These are phyloP conservation scores for Angophora floribunda DNA, from an alignment of 345 rosid species.

Conservation along the genomic window DNA sequence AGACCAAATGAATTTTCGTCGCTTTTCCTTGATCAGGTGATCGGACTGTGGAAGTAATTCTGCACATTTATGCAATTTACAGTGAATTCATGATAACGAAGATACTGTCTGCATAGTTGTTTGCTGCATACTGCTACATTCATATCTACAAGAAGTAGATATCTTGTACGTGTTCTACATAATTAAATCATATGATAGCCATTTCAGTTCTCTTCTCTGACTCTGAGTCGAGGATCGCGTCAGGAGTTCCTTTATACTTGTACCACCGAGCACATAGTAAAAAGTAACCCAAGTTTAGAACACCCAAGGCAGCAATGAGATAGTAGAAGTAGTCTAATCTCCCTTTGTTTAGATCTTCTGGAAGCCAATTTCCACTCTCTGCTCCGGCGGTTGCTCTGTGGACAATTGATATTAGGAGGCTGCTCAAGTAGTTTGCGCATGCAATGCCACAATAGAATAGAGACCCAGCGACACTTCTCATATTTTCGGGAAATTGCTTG, in stretches of 20 bases:
- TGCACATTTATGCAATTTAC: not conserved
- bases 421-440: slow-evolving; percentile 27
- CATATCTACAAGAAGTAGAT: not conserved
- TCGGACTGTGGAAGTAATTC: not conserved
- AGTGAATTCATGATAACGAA: not conserved
- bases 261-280: slow-evolving; percentile 32
- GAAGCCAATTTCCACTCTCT: slow-evolving; percentile 31
- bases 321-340: slow-evolving; percentile 34
- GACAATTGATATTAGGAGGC: slow-evolving; percentile 24
- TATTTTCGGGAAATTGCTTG: slow-evolving; percentile 57
- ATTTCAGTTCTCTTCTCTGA: slow-evolving; percentile 2
- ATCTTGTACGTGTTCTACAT: not conserved
- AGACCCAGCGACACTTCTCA: slow-evolving; percentile 48
- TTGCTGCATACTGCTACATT: not conserved
- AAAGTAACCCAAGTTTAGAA: slow-evolving; percentile 24
- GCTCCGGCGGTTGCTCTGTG: slow-evolving; percentile 14
- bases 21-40: not conserved
- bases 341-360: slow-evolving; percentile 48
- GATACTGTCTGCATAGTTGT: not conserved
- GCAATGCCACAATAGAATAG: slow-evolving; percentile 28
- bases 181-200: not conserved
- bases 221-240: not conserved
- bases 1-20: not conserved
- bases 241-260: slow-evolving; percentile 13
- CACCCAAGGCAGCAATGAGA: slow-evolving; percentile 22